phyloP scores from a whole-genome alignment of 768 basidiomycete genomes.

The Rhodotorula paludigena region DNA sequence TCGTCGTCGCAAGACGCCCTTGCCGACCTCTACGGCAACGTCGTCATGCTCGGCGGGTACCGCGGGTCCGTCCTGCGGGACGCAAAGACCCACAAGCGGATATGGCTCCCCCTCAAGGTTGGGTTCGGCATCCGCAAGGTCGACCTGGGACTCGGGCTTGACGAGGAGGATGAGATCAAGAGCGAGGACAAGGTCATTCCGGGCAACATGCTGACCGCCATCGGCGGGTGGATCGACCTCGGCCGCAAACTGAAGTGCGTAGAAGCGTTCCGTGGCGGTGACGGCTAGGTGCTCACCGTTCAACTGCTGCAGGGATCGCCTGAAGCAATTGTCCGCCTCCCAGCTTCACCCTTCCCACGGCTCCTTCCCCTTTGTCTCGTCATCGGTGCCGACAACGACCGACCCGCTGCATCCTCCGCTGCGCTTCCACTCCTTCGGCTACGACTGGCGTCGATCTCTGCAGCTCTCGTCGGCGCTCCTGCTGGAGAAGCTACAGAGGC shows the following conservation, averaged over 20 bases:
- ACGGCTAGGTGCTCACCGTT: not conserved
- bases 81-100: constrained; percentile 18
- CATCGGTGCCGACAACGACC: not conserved
- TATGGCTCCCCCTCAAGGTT: constrained; percentile 38
- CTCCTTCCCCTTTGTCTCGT: constrained; percentile 5
- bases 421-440: constrained; percentile 33
- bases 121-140: constrained; percentile 33
- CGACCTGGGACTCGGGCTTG: constrained; percentile 34
- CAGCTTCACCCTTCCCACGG: constrained; percentile 1
- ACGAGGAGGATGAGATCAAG: constrained; percentile 35
- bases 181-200: constrained; percentile 35
- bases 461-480: constrained; percentile 25
- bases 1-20: not conserved
- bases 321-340: not conserved
- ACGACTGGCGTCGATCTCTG: constrained; percentile 37
- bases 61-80: constrained; percentile 35
- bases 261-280: too few species aligned
- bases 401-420: constrained; percentile 12
- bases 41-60: constrained; percentile 38
- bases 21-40: constrained; percentile 26
- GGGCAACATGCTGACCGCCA: constrained; percentile 21
- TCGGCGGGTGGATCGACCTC: constrained; percentile 34
- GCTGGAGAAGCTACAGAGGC: not conserved
- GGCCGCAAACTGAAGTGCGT: constrained; percentile 31
- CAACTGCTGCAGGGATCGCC: not conserved